phyloP scores from a whole-genome alignment of 345 rosid species.

The Eucalyptus sp. region DNA sequence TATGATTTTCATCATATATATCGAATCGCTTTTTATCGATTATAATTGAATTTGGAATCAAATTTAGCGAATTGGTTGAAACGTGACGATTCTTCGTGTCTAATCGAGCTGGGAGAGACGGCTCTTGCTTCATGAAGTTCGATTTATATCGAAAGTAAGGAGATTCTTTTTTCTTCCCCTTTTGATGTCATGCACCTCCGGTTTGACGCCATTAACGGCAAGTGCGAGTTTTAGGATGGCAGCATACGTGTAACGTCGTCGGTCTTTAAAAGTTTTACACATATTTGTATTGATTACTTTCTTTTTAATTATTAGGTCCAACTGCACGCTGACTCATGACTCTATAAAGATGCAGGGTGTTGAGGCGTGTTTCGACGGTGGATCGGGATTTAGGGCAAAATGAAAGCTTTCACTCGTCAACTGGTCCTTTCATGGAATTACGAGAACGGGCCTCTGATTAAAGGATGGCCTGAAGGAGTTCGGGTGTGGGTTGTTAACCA shows the following conservation, averaged over 20 bases:
- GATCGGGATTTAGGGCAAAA: background rate
- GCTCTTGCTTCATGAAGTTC: rapidly evolving
- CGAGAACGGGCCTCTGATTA: background rate
- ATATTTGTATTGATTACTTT: background rate
- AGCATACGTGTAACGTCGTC: background rate
- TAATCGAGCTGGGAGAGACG: rapidly evolving
- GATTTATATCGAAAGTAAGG: background rate
- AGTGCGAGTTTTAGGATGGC: background rate
- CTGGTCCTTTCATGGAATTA: background rate
- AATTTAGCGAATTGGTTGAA: rapidly evolving
- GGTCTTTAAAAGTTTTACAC: background rate
- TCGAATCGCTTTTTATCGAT: rapidly evolving
- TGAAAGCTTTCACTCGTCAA: background rate
- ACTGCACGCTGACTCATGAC: background rate
- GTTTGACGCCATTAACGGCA: background rate
- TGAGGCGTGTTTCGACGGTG: background rate
- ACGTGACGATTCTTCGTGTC: rapidly evolving
- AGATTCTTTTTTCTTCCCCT: background rate
- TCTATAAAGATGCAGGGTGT: background rate
- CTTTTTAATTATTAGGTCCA: background rate
- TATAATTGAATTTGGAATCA: background rate
- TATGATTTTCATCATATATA: background rate
- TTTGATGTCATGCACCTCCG: background rate
- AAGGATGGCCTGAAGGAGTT: background rate
- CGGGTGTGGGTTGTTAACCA: background rate